Percentiles rank a stretch among this genome's conserved stretches.
These are phyloP conservation scores for Hyparrhenia diplandra DNA, from an alignment of 176 grass and related monocot genomes.

Conservation along the genomic window DNA sequence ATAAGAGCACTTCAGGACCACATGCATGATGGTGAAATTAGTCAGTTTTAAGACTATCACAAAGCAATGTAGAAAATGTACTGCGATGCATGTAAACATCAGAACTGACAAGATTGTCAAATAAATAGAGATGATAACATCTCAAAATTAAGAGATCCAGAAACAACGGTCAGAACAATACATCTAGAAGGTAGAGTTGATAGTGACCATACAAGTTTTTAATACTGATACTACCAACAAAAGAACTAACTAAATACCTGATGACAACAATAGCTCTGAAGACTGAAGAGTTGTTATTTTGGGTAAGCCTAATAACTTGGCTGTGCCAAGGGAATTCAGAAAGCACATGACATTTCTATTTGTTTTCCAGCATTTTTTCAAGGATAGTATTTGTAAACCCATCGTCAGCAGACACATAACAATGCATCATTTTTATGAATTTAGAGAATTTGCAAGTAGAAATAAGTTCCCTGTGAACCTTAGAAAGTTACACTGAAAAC, in stretches of 20 bases:
- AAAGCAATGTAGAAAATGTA: not conserved
- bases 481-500: not conserved
- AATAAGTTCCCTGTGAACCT: not conserved
- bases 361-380: not conserved
- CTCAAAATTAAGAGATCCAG: not conserved
- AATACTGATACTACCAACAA: not conserved
- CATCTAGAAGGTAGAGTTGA: not conserved
- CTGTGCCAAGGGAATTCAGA: not conserved
- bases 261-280: not conserved
- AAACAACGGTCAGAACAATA: not conserved
- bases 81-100: not conserved
- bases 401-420: not conserved
- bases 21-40: not conserved
- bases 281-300: not conserved
- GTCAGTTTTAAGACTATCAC: slow-evolving; percentile 10
- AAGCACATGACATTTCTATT: not conserved
- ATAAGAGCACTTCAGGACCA: slow-evolving; percentile 52
- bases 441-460: not conserved
- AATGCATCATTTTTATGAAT: not conserved
- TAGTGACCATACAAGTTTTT: not conserved
- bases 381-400: not conserved
- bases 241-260: not conserved
- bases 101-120: not conserved
- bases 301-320: not conserved
- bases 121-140: not conserved